A percentile compares a stretch with the other conserved stretches of the same genome.
phyloP scores from a whole-genome alignment of 129 eudicot genomes.

The carrot (Daucus carota) region DNA sequence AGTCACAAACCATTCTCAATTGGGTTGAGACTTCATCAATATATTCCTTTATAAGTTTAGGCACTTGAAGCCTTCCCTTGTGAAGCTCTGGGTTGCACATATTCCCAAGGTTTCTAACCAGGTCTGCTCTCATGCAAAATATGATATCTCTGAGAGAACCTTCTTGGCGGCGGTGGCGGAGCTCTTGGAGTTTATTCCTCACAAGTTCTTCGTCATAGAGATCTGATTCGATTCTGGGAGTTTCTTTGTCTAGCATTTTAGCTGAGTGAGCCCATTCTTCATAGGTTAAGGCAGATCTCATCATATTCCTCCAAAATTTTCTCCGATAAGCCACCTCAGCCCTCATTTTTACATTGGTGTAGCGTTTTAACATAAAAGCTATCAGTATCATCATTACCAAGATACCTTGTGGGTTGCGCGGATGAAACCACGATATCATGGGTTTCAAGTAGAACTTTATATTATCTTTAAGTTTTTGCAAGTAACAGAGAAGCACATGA shows the following conservation, averaged over 20 bases:
- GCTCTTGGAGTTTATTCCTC: constrained; percentile 74
- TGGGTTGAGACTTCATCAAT: constrained; percentile 88
- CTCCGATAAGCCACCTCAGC: constrained; percentile 90
- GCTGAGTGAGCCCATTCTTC: constrained; percentile 99
- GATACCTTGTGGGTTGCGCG: constrained; percentile 93
- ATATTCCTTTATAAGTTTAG: constrained; percentile 75
- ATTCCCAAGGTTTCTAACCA: constrained; percentile 85
- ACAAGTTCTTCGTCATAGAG: constrained; percentile 87
- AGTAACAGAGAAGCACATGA: constrained; percentile 28
- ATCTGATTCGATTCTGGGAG: constrained; percentile 54
- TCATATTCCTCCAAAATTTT: constrained; percentile 94
- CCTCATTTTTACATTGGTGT: constrained; percentile 66
- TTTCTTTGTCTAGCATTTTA: constrained; percentile 83
- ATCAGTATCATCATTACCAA: constrained; percentile 60
- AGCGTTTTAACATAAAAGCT: constrained; percentile 71
- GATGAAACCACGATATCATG: constrained; percentile 78
- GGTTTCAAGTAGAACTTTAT: constrained; percentile 34
- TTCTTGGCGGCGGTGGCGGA: constrained; percentile 75
- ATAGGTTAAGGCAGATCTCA: constrained; percentile 76
- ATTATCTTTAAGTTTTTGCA: constrained; percentile 24
- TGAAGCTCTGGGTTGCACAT: constrained; percentile 98
- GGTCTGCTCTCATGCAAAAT: constrained; percentile 90
- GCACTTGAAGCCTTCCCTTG: constrained; percentile 87
- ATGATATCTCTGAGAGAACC: constrained; percentile 84
- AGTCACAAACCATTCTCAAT: constrained; percentile 84